Percentiles rank a stretch among this genome's conserved stretches.
Evolutionary conservation across 805 yeast species (phyloP).

Genomic region (Starmerella ratchasimensis): DNA sequence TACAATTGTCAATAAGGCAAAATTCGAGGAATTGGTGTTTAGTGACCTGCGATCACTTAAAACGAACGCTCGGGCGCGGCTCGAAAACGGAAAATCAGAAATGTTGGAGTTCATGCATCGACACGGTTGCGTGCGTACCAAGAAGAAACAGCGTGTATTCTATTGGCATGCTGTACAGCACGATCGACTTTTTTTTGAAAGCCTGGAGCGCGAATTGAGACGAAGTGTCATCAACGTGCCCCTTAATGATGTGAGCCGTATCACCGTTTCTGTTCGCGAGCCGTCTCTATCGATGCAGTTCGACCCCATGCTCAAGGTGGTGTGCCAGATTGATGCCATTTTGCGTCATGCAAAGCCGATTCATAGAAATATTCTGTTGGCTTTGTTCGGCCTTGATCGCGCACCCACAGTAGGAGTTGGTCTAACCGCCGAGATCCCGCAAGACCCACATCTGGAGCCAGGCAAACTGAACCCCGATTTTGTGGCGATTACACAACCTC

Average conservation of each 20-base stretch:
- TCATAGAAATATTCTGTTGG: slow-evolving; percentile 3
- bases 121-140: slow-evolving; percentile 80
- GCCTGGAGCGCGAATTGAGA: slow-evolving; percentile 69
- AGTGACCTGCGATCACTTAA: slow-evolving; percentile 79
- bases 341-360: slow-evolving; percentile 19
- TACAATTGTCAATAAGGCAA: slow-evolving; percentile 68
- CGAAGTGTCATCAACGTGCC: slow-evolving; percentile 9
- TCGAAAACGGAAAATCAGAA: slow-evolving; percentile 76
- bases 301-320: slow-evolving; percentile 32
- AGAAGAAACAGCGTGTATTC: slow-evolving; percentile 91
- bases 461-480: too few relatives aligned
- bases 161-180: slow-evolving; percentile 95
- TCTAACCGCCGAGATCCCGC: too few relatives aligned
- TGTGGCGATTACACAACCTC: too few relatives aligned
- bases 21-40: slow-evolving; percentile 92
- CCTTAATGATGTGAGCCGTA: slow-evolving; percentile 20
- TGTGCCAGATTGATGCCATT: slow-evolving; percentile 26
- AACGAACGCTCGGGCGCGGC: slow-evolving; percentile 65
- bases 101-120: slow-evolving; percentile 73
- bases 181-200: slow-evolving; percentile 82
- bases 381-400: slow-evolving; percentile 4
- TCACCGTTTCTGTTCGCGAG: slow-evolving; percentile 59
- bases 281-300: slow-evolving; percentile 69
- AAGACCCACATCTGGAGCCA: too few relatives aligned
- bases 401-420: too few relatives aligned